Conservation (phyloP, 148 eudicot species). For the Pharnaceum exiguum region DNA sequence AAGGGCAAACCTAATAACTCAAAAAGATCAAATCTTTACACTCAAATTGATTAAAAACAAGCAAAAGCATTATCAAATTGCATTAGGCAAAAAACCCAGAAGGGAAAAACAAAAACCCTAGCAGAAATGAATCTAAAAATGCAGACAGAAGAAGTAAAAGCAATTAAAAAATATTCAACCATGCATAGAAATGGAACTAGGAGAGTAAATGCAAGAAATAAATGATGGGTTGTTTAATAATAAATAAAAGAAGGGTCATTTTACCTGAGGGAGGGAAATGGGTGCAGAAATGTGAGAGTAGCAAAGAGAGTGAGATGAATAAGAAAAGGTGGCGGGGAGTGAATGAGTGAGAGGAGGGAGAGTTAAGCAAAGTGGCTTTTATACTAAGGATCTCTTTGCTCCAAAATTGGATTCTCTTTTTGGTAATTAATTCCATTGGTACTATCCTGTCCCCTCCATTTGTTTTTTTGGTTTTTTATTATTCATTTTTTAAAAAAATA, state of each 20-base stretch:
- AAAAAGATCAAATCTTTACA: no score
- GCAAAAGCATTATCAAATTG: no score
- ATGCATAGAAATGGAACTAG: no score
- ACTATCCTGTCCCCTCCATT: not conserved
- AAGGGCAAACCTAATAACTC: no score
- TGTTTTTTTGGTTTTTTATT: not conserved
- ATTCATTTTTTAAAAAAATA: not conserved
- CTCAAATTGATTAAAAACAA: no score
- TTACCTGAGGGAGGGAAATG: not conserved
- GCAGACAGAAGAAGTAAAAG: not conserved
- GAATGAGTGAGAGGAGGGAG: not conserved
- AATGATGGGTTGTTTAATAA: no score
- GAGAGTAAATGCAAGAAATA: no score
- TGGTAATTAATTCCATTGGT: not conserved
- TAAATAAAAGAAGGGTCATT: not conserved
- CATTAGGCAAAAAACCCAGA: no score
- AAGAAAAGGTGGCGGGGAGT: not conserved
- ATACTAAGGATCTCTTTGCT: conserved; percentile 9
- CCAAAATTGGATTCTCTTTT: not conserved
- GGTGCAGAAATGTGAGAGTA: not conserved
- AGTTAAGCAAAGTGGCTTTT: not conserved
- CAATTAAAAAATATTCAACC: no score
- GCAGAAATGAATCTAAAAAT: not conserved
- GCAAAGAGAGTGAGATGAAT: not conserved
- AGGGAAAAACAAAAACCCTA: conserved; percentile 7